Evolutionary conservation across 1,284 basidiomycete species (phyloP), one percentile per base, ranked within the genome.

Genomic region (Gomphus bonarii): DNA sequence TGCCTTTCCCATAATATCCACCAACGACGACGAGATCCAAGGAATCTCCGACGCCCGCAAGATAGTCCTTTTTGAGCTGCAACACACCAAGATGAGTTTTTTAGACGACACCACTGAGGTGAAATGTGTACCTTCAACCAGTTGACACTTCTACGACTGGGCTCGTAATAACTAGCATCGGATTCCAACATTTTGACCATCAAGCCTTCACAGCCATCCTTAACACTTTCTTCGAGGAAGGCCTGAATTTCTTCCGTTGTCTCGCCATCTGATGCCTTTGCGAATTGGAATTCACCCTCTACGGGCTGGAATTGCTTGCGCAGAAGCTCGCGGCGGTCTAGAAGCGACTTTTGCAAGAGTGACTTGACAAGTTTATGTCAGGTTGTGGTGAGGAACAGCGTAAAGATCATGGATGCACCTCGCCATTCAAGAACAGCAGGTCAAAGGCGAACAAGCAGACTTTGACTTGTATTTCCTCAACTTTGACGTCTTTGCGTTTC

Each of bases 181-280:
- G 84, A 90, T 42, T 94, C 88, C 12, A 99, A 76, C 92, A 97
- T 97, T 73, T 99, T 99, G 61, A 99, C 93, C 97, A 99, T 97
- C 51, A 99, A 78, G 3, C 97, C 97, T 70, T 99, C 97, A 70
- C 97, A 99, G 1, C 95, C 94, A 67, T 97, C 94, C 68, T 94
- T 95, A 62, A 99, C 91, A 68, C 91, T 95, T 63, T 94, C 88
- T 66, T 99, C 97, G 16, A 99, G 74, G 77, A 99, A 98, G 0
- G 80, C 70, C 66, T 97, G 93, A 56, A 99, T 98, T 66, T 98
- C 94, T 48, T 99, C 97, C 0, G 84, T 88, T 7, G 87, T 91
- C 58, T 91, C 85, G 28, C 87, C 81, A 67, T 99, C 97, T 1
- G 91, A 91, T 3, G 87, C 85, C 65, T 85, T 91, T 11, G 97